Evolutionary conservation across 768 basidiomycete genomes (phyloP), one percentile per base, ranked within the genome.

Genomic region (Clathrus columnatus): DNA sequence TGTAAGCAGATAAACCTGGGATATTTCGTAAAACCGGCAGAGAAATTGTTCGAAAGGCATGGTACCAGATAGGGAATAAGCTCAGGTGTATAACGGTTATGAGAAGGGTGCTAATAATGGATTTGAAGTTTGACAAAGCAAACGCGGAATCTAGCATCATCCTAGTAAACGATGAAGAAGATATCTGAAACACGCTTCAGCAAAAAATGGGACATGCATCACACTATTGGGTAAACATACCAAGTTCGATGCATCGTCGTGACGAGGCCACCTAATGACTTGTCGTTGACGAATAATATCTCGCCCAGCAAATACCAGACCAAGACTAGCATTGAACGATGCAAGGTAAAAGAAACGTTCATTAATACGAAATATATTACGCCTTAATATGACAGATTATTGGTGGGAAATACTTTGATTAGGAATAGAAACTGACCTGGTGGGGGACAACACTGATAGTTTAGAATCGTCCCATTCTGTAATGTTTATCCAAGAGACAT

Each of bases 271-370:
- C 14, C 63, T 64, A 16, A 72, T 64, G 10, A 59, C 72, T 57
- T 80, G 78, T 1, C 84, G 77, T 60, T 88, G 85, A 0, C 77
- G 71, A 67, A 86, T 75, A n/a, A 82, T 66, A 29, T 78, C 80
- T 6, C 86, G 50, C 18, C 75, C 20, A 84, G 64, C 1, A 74
- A 67, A 58, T 76, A 87, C 1, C 72, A 69, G 6, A 69, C 43
- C 0, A 80, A 79, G 7, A 76, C 62, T 42, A 69, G 68, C 2
- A 73, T 8, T 63, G 88, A 86, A 0, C 80, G 74, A 47, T 78
- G 60, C 23, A 80, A 51, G 17, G 87, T 64, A 85, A 7, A 88
- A 59, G 5, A 86, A 68, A 17, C 79, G 78, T 1, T 84, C 85
- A 51, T 87, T 87, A 20, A 88, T 41, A 11, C 54, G 43, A 26